phyloP scores from a whole-genome alignment of 129 eudicot genomes.

The Centaurea solstitialis region DNA sequence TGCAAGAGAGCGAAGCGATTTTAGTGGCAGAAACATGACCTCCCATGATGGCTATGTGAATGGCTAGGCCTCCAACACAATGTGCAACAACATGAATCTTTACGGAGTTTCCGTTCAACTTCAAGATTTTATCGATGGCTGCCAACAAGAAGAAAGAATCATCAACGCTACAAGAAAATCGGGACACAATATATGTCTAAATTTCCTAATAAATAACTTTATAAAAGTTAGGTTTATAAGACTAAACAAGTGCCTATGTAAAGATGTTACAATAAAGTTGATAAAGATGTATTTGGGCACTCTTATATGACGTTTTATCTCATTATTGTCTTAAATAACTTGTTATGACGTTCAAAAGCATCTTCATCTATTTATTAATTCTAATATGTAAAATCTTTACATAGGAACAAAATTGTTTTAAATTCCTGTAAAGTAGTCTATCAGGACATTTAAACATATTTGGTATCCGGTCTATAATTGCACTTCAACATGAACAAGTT shows the following conservation, averaged over 20 bases:
- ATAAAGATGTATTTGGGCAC: too few relatives aligned
- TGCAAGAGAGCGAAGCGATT: constrained; percentile 54
- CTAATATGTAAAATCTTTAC: background rate
- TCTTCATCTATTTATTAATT: background rate
- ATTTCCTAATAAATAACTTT: background rate
- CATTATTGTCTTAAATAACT: background rate
- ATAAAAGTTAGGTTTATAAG: background rate
- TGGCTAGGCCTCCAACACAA: constrained; percentile 37
- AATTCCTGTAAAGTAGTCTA: background rate
- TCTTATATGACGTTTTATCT: background rate
- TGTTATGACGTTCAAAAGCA: background rate
- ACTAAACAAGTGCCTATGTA: background rate
- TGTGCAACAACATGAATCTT: constrained; percentile 42
- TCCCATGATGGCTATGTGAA: constrained; percentile 49
- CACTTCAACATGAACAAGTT: too few relatives aligned
- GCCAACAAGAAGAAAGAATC: background rate
- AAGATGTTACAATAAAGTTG: background rate
- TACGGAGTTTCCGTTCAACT: constrained; percentile 1
- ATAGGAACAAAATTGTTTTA: background rate
- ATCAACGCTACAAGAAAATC: background rate
- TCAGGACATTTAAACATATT: background rate
- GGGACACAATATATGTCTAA: background rate
- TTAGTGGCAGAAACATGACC: constrained; percentile 41
- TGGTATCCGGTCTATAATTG: too few relatives aligned
- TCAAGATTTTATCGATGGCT: constrained; percentile 31